Conservation (phyloP, 495 filamentous ascomycete genomes). For the Beverwykella pulmonaria region DNA sequence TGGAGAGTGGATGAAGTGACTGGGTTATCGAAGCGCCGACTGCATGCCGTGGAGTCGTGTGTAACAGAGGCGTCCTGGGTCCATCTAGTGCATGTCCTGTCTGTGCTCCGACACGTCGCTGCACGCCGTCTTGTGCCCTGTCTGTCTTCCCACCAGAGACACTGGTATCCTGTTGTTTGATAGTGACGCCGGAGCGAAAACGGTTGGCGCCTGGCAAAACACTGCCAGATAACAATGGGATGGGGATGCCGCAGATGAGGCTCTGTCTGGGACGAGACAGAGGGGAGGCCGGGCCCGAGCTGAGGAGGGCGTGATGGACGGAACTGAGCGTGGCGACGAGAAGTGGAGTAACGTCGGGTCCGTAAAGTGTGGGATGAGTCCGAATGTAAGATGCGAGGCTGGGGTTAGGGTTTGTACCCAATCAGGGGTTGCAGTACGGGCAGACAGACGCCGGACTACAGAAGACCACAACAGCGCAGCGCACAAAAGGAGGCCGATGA, state of each 20-base stretch:
- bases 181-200: conserved; percentile 11
- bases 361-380: background rate
- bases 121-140: background rate
- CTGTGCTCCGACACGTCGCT: background rate
- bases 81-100: conserved; percentile 33
- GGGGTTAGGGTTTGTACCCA: background rate
- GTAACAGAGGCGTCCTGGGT: conserved; percentile 34
- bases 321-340: background rate
- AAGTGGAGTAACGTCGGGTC: background rate
- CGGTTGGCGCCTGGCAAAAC: conserved; percentile 19
- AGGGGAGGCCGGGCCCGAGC: background rate
- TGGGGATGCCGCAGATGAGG: background rate
- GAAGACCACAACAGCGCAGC: background rate
- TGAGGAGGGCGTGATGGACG: background rate
- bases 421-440: background rate
- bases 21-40: conserved; percentile 30
- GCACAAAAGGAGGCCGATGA: background rate
- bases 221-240: conserved; percentile 1
- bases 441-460: background rate
- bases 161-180: background rate
- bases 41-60: conserved; percentile 34
- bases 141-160: background rate
- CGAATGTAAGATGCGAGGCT: conserved; percentile 1
- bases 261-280: background rate
- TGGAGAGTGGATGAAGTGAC: background rate